These are phyloP conservation scores for Aureobasidium sp. DNA, from an alignment of 2,329 filamentous ascomycete species.

Conservation along the genomic window DNA sequence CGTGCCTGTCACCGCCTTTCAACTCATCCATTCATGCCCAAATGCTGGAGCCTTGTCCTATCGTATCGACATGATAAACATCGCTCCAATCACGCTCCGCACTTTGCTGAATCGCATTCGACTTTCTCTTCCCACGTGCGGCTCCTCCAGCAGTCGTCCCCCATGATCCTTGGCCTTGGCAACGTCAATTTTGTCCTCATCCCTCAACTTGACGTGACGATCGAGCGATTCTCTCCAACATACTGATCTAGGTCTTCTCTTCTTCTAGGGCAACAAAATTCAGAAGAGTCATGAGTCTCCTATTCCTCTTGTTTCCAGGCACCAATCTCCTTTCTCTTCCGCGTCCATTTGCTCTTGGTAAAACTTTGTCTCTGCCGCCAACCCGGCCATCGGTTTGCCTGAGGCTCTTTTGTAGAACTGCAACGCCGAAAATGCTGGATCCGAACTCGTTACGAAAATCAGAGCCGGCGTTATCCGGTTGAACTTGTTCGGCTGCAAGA, in stretches of 20 bases:
- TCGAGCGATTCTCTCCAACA: background rate
- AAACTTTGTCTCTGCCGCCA: background rate
- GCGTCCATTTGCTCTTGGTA: background rate
- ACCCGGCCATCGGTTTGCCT: background rate
- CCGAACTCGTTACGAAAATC: background rate
- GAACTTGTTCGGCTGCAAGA: background rate
- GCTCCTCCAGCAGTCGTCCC: background rate
- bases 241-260: background rate
- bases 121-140: background rate
- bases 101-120: background rate
- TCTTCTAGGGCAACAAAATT: background rate
- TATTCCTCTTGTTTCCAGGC: background rate
- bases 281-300: constrained; percentile 7
- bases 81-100: constrained; percentile 1
- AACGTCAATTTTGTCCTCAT: background rate
- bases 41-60: background rate
- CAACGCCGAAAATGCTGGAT: background rate
- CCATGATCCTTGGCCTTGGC: constrained; percentile 2
- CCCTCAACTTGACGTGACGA: background rate
- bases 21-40: background rate
- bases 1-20: background rate
- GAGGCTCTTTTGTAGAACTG: background rate
- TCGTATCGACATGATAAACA: background rate
- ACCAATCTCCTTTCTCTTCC: background rate
- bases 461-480: background rate